phyloP scores from a whole-genome alignment of 2,329 filamentous ascomycete genomes.

The Fusarium kyushuense region DNA sequence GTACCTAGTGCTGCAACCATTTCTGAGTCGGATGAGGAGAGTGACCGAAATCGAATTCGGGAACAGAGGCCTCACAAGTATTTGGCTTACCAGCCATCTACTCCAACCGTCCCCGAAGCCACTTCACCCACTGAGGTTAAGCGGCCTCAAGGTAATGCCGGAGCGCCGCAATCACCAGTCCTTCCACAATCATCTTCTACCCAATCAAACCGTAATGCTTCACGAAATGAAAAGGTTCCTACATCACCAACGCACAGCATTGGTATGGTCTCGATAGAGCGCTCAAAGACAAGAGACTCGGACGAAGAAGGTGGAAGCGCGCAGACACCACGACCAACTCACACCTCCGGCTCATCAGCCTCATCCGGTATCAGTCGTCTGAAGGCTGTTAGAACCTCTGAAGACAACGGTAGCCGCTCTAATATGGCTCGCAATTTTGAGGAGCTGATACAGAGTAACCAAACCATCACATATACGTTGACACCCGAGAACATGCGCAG shows the following conservation, averaged over 20 bases:
- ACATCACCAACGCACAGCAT: conserved; percentile 51
- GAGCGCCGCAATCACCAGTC: conserved; percentile 25
- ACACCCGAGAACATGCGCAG: conserved; percentile 84
- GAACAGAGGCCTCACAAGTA: conserved; percentile 41
- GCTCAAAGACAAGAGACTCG: conserved; percentile 51
- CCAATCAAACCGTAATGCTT: conserved; percentile 41
- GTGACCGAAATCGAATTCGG: conserved; percentile 30
- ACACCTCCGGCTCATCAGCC: conserved; percentile 64
- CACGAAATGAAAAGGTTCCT: conserved; percentile 39
- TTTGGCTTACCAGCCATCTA: conserved; percentile 44
- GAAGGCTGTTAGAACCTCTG: conserved; percentile 67
- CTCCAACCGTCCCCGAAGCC: conserved; percentile 44
- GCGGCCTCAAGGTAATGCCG: conserved; percentile 38
- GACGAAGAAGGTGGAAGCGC: conserved; percentile 50
- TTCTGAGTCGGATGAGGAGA: conserved; percentile 59
- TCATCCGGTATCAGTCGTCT: conserved; percentile 64
- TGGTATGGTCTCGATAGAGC: conserved; percentile 57
- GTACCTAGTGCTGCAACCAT: conserved; percentile 53
- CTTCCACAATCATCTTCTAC: conserved; percentile 43
- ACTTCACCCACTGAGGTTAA: conserved; percentile 33
- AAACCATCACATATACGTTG: conserved; percentile 85
- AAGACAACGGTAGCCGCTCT: conserved; percentile 64
- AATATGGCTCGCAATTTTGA: conserved; percentile 79
- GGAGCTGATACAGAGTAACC: conserved; percentile 82
- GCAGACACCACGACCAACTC: conserved; percentile 54